phyloP scores from a whole-genome alignment of 192 early-diverging fungal genomes.

The Backusella tarrabulga region DNA sequence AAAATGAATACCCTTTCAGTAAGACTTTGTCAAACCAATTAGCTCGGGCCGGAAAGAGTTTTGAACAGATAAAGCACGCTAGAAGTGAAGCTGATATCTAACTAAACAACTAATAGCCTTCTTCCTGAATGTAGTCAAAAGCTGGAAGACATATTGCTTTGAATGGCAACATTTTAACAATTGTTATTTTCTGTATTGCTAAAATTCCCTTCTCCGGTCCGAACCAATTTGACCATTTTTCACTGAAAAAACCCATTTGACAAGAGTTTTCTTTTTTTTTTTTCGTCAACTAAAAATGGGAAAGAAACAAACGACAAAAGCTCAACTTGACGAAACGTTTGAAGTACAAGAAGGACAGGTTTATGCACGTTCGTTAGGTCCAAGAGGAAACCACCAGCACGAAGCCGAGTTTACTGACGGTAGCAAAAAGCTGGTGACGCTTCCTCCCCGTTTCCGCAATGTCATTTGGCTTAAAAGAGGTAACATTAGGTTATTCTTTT shows the following conservation, averaged over 20 bases:
- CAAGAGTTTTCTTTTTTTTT: not conserved
- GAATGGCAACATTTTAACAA: too few species aligned
- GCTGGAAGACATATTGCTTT: too few species aligned
- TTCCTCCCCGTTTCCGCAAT: constrained; percentile 79
- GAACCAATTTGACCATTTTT: not conserved
- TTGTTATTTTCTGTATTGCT: too few species aligned
- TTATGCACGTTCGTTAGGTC: constrained; percentile 63
- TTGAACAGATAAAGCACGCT: too few species aligned
- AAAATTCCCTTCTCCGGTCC: too few species aligned
- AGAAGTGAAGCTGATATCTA: too few species aligned
- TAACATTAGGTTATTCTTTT: constrained; percentile 12
- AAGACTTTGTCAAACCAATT: too few species aligned
- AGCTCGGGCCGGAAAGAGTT: not conserved
- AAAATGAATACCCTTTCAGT: too few species aligned
- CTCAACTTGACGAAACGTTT: constrained; percentile 17
- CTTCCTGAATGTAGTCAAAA: too few species aligned
- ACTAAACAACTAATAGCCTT: too few species aligned
- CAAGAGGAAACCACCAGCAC: constrained; percentile 73
- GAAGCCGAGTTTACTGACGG: constrained; percentile 59
- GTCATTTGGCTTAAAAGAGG: constrained; percentile 85
- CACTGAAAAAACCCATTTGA: not conserved
- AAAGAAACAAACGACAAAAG: constrained; percentile 24
- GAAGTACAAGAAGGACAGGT: constrained; percentile 34
- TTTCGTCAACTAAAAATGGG: constrained; percentile 22
- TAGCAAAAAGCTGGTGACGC: constrained; percentile 56